Evolutionary conservation across 768 basidiomycete species (phyloP), one percentile per base, ranked within the genome.

Genomic region (Mycena indigotica): DNA sequence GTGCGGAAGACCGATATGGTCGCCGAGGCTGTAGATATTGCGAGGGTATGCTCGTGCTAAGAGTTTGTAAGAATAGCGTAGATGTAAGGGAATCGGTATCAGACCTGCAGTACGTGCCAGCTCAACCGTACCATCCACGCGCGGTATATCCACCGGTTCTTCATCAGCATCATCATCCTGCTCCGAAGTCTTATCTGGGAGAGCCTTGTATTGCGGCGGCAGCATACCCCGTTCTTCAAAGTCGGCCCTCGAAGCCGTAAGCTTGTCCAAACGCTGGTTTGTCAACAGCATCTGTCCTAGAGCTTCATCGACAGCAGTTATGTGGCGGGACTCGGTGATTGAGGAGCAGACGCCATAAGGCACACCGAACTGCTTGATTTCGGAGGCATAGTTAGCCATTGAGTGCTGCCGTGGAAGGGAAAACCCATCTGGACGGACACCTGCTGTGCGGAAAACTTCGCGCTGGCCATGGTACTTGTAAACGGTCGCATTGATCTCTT

Each of bases 271-370:
- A 2, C 54, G 57, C 45, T 66, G 65, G 40, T 66, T 67, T 2
- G 65, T 64, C 3, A 60, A 29, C 3, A 68, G 50, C 67, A 68
- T 68, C 21, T 67, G 68, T 0, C 60, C 61, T 4, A 69, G 45
- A 2, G 65, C 64, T 5, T 67, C 57, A 50, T 69, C 67, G 16
- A 69, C 66, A 15, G 68, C 66, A 3, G 64, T 65, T 39, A 66
- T 69, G 30, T 69, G 68, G 26, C 65, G 64, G 2, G 66, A 62
- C 52, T 69, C 66, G 8, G 62, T 66, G 25, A 67, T 67, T 3
- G 68, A 66, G n/a, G 68, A 65, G 48, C 63, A 67, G 12, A 65
- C 38, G 13, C 67, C 65, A 25, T 67, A 58, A 3, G 63, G 67
- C 5, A 66, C 61, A 5, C 65, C 62, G 55, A 61, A 67, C 2